Percentiles rank a stretch among this genome's conserved stretches.
These are phyloP conservation scores for Erigeron philadelphicus DNA, from an alignment of 140 eudicot genomes.

Conservation along the genomic window DNA sequence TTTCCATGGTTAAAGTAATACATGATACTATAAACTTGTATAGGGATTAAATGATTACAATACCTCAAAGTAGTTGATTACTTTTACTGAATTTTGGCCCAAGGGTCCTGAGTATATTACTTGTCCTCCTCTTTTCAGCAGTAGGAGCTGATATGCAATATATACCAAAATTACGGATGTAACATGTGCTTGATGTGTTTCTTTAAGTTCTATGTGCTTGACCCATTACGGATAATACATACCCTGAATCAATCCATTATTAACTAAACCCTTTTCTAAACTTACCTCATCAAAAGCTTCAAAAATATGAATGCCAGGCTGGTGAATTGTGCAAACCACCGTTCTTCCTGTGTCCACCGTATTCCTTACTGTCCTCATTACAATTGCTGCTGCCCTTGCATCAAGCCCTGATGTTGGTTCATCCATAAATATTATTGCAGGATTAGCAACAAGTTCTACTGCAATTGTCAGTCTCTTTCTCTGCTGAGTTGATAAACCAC, in stretches of 20 bases:
- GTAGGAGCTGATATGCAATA: conserved; percentile 30
- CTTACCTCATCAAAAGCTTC: conserved; percentile 80
- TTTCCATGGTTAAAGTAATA: no score
- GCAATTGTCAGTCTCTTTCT: conserved; percentile 74
- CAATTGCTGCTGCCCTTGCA: conserved; percentile 86
- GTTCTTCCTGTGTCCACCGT: conserved; percentile 73
- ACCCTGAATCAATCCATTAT: background rate
- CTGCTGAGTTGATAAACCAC: conserved; percentile 66
- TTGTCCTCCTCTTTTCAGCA: conserved; percentile 93
- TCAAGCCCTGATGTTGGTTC: conserved; percentile 79
- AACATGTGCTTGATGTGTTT: background rate
- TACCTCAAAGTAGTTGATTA: conserved; percentile 81
- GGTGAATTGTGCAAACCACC: conserved; percentile 80
- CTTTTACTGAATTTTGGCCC: conserved; percentile 57
- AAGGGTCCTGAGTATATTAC: conserved; percentile 79
- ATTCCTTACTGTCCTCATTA: conserved; percentile 69
- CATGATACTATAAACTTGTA: background rate
- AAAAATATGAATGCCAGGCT: conserved; percentile 67
- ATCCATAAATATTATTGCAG: conserved; percentile 81
- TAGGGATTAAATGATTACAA: background rate
- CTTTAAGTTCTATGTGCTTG: background rate
- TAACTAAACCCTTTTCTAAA: background rate
- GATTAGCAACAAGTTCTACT: conserved; percentile 73
- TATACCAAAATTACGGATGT: background rate
- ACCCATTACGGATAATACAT: background rate